Base-by-base conservation (phyloP, 129 eudicot genomes). In the Deinandra increscens region DNA sequence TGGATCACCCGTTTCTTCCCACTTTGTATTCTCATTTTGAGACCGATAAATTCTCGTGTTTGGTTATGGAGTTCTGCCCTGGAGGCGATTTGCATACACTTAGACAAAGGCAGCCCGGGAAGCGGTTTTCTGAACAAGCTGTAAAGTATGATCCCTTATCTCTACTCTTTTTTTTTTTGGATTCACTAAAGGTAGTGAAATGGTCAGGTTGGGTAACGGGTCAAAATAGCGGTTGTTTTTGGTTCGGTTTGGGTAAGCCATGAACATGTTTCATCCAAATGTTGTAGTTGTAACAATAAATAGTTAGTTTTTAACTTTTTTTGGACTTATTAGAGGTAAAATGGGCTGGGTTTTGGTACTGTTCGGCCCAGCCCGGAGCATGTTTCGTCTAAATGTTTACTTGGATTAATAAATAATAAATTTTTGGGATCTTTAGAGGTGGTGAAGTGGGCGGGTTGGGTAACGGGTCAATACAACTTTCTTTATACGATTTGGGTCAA, bases 11-110 rank as follows among this genome's bases (percentile, higher is more conserved):
- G 6, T 88, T 88, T 78, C 88, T 88, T 68, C 96, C 91, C 1
- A 88, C 91, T 0, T 72, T 88, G 31, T 88, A 88, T 58, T 68
- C 86, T 6, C 95, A 88, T 76, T 88, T 88, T 67, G 95, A 88
- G 78, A 88, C 96, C 2, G 91, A 88, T 18, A 88, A 88, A 49
- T 85, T 88, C 63, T 85, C 96, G 3, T 88, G 96, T 79, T 74
- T 88, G 84, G 91, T 88, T 9, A 88, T 88, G 96, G 96, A 88
- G 83, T 88, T 88, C 69, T 88, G 91, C 81, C 91, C 91, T 0
- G 91, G 96, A 1, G 96, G 91, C 1, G 96, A 88, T 59, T 76
- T 88, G 80, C 96, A 88, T 79, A 75, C 88, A 18, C 87, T 88
- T 34, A 64, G 96, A 68, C 96, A 85, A 68, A 81, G 91, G 74